Base-by-base conservation (phyloP, 2,329 filamentous ascomycete genomes). In the Fusarium sp. region DNA sequence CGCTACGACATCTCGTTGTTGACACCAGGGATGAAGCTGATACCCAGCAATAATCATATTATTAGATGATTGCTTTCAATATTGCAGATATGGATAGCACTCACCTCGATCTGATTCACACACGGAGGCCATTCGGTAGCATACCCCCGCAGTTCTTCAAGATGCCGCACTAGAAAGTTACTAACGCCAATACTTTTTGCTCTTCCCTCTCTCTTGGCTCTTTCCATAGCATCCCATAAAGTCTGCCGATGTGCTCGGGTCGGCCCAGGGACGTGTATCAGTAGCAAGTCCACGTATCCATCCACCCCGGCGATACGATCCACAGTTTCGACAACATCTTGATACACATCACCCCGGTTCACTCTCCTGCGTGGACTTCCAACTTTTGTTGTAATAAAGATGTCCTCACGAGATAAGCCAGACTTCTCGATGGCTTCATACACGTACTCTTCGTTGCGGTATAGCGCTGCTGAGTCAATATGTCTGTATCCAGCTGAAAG, bases 361-460 rank as follows among this genome's bases (percentile, higher is more conserved):
- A 36, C 6, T 42, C 54, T n/a, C 49, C 49, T 42, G 6, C 82
- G 82, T 3, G 79, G 80, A 27, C 77, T 80, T 29, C 90, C 79
- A 56, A 93, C 88, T 79, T 94, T 94, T 58, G 88, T 90, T 1
- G 91, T 93, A 37, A 93, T 77, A 76, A 90, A 93, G 47, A 93
- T 72, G 11, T 91, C 83, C 17, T 82, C 78, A 31, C 88, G 84
- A 7, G 82, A 78, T 8, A 92, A 66, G 0, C 82, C 82, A 4
- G 85, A 88, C 56, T 84, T 75, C 23, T 79, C 79, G n/a, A 92
- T 77, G 1, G 90, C 90, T 50, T 85, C 80, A 5, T 90, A 89
- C 45, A 93, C 90, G 73, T 90, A 83, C 14, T 78, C 75, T 73
- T 93, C 91, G 71, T 93, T 94, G 51, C 78, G 84, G 76, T 93